Conservation (phyloP, 352 stramenopile species). For the Phytophthora sansomeana region DNA sequence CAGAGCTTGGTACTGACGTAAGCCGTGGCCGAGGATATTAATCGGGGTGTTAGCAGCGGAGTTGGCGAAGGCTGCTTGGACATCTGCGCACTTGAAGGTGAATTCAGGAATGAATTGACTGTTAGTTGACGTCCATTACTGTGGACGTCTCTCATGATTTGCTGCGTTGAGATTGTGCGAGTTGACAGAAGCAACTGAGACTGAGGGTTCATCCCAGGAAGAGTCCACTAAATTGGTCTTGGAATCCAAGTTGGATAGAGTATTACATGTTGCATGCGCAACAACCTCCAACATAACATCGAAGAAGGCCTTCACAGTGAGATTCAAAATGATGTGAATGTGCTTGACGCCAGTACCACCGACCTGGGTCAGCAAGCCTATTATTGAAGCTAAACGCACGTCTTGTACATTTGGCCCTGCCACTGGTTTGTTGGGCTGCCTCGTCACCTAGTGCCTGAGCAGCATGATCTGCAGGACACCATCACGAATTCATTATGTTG, state of each 20-base stretch:
- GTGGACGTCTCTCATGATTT: too few relatives aligned
- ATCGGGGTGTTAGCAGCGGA: conserved; percentile 11
- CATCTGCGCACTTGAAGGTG: background rate
- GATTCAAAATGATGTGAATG: background rate
- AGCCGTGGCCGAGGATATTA: background rate
- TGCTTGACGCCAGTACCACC: background rate
- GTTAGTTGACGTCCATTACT: too few relatives aligned
- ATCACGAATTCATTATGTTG: background rate
- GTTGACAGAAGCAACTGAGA: too few relatives aligned
- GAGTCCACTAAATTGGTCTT: too few relatives aligned
- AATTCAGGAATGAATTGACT: background rate
- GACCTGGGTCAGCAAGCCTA: background rate
- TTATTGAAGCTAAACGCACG: background rate
- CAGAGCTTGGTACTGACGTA: conserved; percentile 31
- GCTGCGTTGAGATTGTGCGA: too few relatives aligned
- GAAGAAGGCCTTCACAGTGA: background rate
- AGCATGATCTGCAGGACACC: background rate
- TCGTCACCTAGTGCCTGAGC: background rate
- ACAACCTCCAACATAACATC: too few relatives aligned
- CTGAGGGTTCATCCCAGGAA: too few relatives aligned
- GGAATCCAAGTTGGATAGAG: too few relatives aligned
- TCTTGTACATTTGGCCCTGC: background rate
- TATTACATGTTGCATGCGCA: too few relatives aligned
- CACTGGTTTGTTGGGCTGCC: background rate
- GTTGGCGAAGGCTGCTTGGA: background rate